These are phyloP conservation scores for Picea glauca DNA, from an alignment of 75 land plant genomes.

Conservation along the genomic window DNA sequence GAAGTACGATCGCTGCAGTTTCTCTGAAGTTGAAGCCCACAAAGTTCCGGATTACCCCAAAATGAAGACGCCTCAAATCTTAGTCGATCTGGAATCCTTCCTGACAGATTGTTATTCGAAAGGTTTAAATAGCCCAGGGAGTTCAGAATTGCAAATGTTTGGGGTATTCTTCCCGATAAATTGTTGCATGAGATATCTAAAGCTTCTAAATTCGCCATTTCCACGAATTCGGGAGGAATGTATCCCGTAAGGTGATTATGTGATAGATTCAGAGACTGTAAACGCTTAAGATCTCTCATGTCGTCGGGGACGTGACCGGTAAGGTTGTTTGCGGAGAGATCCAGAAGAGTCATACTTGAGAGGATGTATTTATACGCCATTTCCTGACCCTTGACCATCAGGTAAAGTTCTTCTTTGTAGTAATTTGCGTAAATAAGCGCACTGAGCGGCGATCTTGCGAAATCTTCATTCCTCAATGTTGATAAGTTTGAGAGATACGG, in stretches of 20 bases:
- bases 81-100: conserved; percentile 5
- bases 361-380: background rate
- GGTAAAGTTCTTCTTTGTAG: background rate
- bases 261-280: conserved; percentile 5
- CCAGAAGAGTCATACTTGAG: background rate
- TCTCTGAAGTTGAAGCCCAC: conserved; percentile 8
- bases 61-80: background rate
- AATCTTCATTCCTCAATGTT: background rate
- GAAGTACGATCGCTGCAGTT: background rate
- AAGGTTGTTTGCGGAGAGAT: conserved; percentile 10
- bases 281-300: background rate
- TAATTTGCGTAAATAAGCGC: background rate
- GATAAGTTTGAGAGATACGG: background rate
- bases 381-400: background rate
- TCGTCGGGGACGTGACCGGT: conserved; percentile 3
- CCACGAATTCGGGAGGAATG: background rate
- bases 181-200: conserved; percentile 16
- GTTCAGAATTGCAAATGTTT: background rate
- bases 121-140: conserved; percentile 10
- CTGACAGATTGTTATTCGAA: conserved; percentile 15
- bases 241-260: conserved; percentile 6
- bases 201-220: background rate
- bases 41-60: conserved; percentile 10
- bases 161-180: conserved; percentile 4
- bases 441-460: background rate